Evolutionary conservation across 2,329 filamentous ascomycete species (phyloP).

Genomic region (Penicillium psychrosexuale): DNA sequence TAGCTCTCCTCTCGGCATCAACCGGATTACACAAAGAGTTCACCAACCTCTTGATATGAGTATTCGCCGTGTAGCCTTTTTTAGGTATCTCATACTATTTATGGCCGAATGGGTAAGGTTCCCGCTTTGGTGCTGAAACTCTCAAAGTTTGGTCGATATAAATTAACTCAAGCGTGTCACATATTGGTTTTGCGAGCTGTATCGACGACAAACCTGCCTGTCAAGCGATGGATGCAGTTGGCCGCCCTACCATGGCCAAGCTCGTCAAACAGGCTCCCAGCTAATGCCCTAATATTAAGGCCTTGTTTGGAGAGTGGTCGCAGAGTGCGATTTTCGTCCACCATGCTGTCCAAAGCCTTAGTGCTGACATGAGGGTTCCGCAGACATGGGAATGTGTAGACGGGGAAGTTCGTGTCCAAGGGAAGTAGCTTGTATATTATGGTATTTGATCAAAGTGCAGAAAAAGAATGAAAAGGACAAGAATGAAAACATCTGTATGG

Average conservation of each 20-base stretch:
- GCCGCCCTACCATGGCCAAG: slow-evolving; percentile 30
- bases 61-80: background rate
- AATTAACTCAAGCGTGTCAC: background rate
- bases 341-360: slow-evolving; percentile 30
- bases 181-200: background rate
- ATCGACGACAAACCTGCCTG: background rate
- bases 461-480: background rate
- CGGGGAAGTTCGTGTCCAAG: background rate
- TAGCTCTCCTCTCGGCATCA: background rate
- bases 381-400: background rate
- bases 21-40: background rate
- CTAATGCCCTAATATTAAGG: slow-evolving; percentile 35
- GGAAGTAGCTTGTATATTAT: background rate
- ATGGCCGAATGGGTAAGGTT: background rate
- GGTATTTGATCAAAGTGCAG: background rate
- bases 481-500: slow-evolving; percentile 9
- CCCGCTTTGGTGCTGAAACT: background rate
- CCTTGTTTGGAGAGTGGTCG: slow-evolving; percentile 36
- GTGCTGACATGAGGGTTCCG: slow-evolving; percentile 17
- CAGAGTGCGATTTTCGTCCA: slow-evolving; percentile 38
- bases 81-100: background rate
- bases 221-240: slow-evolving; percentile 24
- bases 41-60: background rate
- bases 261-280: slow-evolving; percentile 29
- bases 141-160: background rate